Base-by-base conservation (phyloP, 352 stramenopile genomes). In the Globisporangium okanoganense region DNA sequence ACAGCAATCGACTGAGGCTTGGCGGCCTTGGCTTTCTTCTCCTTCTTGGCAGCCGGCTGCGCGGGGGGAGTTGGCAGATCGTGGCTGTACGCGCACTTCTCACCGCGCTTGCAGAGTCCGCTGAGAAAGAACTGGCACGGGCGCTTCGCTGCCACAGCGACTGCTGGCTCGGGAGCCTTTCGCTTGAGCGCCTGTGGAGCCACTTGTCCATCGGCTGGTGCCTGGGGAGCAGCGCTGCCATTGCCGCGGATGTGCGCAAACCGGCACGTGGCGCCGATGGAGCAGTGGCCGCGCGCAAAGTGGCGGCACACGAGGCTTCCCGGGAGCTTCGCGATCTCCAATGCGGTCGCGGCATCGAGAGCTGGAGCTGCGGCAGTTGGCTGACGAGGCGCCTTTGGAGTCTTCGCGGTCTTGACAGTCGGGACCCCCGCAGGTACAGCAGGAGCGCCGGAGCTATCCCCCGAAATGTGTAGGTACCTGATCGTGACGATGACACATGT, bases 201-300 rank as follows among this genome's bases (percentile, higher is more conserved):
- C n/a, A n/a, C 36, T 36, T 36, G 31, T 36, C 31, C 31, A 9
- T 36, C 31, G 31, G 10, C 31, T 2, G 31, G 10, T 9, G 31
- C 31, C 31, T 36, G 31, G 7, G 50, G 4, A 53, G 67, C 20
- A 68, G 67, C 9, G 0, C 53, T 35, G n/a, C 65, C 13, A n/a
- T 43, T 14, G 0, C 76, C 78, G 9, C 80, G 45, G 8, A 88
- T 70, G 31, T 90, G 80, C 3, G 76, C 78, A 43, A 63, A 77
- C 25, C 64, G 56, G 50, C 76, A 86, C 7, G 36, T 60, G 0
- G 54, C 54, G 12, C 77, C 82, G 14, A 69, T 41, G 0, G 58
- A 63, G 41, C 82, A 92, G 33, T 69, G 69, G 18, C 82, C 78
- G 29, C 72, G 72, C 25, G 71, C 58, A 54, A 87, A 92, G 61